Percentiles rank a stretch among this genome's conserved stretches.
phyloP scores from a whole-genome alignment of 1,139 yeast genomes.

The Candida sp. region DNA sequence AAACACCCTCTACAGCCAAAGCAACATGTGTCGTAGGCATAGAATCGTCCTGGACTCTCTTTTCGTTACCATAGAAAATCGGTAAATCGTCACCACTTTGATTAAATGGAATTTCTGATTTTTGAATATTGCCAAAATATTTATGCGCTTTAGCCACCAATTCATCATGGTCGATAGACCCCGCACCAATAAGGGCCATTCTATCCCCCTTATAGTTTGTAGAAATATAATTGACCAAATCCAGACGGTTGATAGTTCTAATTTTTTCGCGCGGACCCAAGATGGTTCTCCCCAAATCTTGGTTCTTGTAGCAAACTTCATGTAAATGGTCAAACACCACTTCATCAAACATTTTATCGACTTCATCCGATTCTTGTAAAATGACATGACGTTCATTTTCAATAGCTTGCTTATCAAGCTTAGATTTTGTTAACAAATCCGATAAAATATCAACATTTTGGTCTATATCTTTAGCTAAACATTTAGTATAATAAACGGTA shows the following conservation, averaged over 20 bases:
- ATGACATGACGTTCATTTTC: conserved; percentile 97
- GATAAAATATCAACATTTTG: conserved; percentile 84
- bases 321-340: conserved; percentile 97
- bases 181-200: conserved; percentile 97
- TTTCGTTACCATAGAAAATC: conserved; percentile 80
- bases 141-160: conserved; percentile 74
- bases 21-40: conserved; percentile 92
- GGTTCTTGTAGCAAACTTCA: conserved; percentile 85
- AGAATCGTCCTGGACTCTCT: conserved; percentile 76
- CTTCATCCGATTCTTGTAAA: conserved; percentile 95
- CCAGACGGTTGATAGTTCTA: conserved; percentile 70
- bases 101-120: conserved; percentile 60
- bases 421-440: conserved; percentile 86
- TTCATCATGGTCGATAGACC: conserved; percentile 85
- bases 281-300: conserved; percentile 96
- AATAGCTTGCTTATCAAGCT: conserved; percentile 77
- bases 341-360: conserved; percentile 97
- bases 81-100: conserved; percentile 83
- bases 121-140: conserved; percentile 72
- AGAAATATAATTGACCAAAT: conserved; percentile 74
- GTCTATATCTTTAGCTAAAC: conserved; percentile 77
- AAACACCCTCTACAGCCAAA: conserved; percentile 94
- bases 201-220: conserved; percentile 94
- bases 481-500: conserved; percentile 94
- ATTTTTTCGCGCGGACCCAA: conserved; percentile 93